Percentiles rank a stretch among this genome's conserved stretches.
Evolutionary conservation across 805 yeast species (phyloP).

Genomic region (Zygoascus flipseniorum): DNA sequence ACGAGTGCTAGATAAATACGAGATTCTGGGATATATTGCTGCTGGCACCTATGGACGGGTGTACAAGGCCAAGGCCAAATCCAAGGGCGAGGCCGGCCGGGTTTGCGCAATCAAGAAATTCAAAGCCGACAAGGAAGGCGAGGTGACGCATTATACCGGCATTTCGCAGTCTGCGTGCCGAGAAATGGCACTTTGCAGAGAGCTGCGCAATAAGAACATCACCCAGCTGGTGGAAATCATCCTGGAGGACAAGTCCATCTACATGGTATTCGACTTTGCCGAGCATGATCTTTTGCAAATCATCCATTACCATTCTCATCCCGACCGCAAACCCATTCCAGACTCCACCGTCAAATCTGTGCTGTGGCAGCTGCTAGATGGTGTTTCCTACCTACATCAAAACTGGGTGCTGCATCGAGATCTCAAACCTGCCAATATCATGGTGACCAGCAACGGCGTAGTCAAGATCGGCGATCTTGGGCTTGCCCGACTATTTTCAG

Average conservation of each 20-base stretch:
- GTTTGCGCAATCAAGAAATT: conserved; percentile 89
- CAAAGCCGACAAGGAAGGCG: conserved; percentile 89
- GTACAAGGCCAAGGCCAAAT: conserved; percentile 81
- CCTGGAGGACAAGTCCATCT: conserved; percentile 79
- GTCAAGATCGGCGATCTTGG: conserved; percentile 96
- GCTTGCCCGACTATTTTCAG: conserved; percentile 76
- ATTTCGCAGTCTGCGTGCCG: conserved; percentile 93
- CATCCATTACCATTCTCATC: conserved; percentile 89
- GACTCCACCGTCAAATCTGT: conserved; percentile 72
- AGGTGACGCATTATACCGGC: conserved; percentile 82
- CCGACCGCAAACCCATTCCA: conserved; percentile 72
- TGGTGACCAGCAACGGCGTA: conserved; percentile 85
- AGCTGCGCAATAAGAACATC: conserved; percentile 69
- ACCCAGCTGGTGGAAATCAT: conserved; percentile 75
- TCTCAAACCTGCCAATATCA: conserved; percentile 93
- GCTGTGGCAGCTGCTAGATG: conserved; percentile 87
- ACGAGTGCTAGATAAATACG: conserved; percentile 77
- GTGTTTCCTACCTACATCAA: conserved; percentile 84
- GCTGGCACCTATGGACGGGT: conserved; percentile 97
- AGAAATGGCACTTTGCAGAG: conserved; percentile 93
- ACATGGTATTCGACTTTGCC: conserved; percentile 92
- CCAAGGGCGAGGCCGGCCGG: conserved; percentile 27
- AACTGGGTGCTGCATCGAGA: conserved; percentile 97
- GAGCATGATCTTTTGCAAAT: conserved; percentile 93
- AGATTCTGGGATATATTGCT: conserved; percentile 89